Evolutionary conservation across 768 basidiomycete genomes (phyloP), one percentile per base, ranked within the genome.

Genomic region (Russula compacta): DNA sequence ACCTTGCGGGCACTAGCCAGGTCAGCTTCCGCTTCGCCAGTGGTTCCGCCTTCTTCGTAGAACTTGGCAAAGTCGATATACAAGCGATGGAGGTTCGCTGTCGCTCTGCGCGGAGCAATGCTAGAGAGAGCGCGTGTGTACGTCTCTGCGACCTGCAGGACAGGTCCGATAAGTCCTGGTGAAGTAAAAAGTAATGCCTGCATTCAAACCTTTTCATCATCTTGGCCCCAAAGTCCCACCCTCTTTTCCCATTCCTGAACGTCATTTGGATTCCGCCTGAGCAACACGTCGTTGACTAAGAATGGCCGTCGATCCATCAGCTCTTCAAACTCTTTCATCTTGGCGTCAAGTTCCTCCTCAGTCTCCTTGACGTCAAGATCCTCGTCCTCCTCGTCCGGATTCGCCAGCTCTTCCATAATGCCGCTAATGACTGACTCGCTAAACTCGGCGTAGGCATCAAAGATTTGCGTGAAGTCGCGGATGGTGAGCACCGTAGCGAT

Each of bases 171-270:
- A 43, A 49, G 21, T 19, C 19, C 17, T 38, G 21, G 21, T 52
- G 35, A 36, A 53, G 57, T 21, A 47, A 44, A 53, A 52, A 21
- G n/a, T 38, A 24, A 24, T 3, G 33, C 46, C n/a, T 7, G 33
- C 46, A 19, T 7, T 35, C 73, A 15, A 64, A 92, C 94, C 79
- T 94, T 95, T 67, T 89, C 91, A 69, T 99, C 95, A 66, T 97
- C 83, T 56, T 94, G 87, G 3, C 89, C 97, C 82, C 85, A 95
- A 32, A 98, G 74, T 2, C 94, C 95, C 19, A 98, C 83, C 39
- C 95, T 79, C 74, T 99, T 99, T 76, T 98, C 97, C 97, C 97
- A 99, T 71, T 99, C 97, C 66, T 97, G 93, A 2, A 98, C 97
- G 68, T 99, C 97, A 67, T 98, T 91, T 5, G 92, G 91, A 77